Conservation (phyloP, 345 rosid species). For the Garcia nutans region DNA sequence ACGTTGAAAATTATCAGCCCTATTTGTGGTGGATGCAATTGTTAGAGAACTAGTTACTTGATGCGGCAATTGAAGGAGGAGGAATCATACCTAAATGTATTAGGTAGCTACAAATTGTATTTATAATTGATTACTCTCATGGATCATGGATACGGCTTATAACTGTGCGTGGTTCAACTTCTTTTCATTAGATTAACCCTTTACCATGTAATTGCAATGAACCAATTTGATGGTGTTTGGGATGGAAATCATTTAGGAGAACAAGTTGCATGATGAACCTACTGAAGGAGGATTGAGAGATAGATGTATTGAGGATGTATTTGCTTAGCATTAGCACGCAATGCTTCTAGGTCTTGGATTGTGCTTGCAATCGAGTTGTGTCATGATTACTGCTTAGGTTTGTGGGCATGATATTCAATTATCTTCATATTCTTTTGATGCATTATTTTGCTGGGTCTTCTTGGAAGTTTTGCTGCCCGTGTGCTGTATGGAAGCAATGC, state of each 20-base stretch:
- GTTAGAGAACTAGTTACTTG: neutral
- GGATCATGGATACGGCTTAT: too few species aligned
- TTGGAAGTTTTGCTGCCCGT: constrained; percentile 87
- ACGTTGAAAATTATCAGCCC: too few species aligned
- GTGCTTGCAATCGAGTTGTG: neutral
- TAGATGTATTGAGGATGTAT: neutral
- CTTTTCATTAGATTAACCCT: neutral
- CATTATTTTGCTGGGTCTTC: constrained; percentile 54
- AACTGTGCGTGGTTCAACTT: too few species aligned
- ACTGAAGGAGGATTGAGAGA: neutral
- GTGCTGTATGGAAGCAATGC: constrained; percentile 84
- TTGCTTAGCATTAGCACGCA: neutral
- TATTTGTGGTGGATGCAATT: neutral
- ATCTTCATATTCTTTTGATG: neutral
- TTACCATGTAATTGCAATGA: neutral
- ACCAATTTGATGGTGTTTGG: neutral
- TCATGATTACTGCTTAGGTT: neutral
- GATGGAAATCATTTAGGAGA: neutral
- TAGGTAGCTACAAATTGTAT: neutral
- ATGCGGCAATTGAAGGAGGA: neutral
- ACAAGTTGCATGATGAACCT: neutral
- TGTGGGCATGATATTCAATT: neutral
- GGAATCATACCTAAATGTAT: neutral
- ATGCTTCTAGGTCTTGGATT: neutral
- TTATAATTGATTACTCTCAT: too few species aligned